Conservation (phyloP, 148 eudicot genomes). For the Rhododendron molle region DNA sequence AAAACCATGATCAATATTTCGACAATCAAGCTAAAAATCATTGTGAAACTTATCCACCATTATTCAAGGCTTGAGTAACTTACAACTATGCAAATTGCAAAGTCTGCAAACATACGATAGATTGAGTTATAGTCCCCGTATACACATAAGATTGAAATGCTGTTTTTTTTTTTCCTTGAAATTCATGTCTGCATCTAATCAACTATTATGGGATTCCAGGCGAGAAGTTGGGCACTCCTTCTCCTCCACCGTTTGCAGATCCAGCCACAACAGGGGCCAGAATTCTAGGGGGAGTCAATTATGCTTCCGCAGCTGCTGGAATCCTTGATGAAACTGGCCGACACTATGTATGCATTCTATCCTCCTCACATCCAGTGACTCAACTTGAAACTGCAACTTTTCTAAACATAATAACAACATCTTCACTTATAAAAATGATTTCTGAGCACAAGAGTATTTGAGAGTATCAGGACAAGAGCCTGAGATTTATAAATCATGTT, state of each 20-base stretch:
- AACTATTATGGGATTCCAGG: slow-evolving; percentile 30
- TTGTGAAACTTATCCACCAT: neutral
- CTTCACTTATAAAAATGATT: neutral
- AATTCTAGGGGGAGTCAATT: slow-evolving; percentile 63
- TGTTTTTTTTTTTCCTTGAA: neutral
- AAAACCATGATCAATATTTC: neutral
- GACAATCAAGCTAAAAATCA: neutral
- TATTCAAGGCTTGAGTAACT: neutral
- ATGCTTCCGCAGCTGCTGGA: slow-evolving; percentile 89
- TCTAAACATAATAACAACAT: neutral
- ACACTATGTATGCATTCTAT: slow-evolving; percentile 47
- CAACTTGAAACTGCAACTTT: neutral
- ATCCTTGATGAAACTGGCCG: slow-evolving; percentile 80
- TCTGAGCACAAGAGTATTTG: neutral
- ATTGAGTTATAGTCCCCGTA: neutral
- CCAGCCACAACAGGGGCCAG: slow-evolving; percentile 46
- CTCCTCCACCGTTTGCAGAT: slow-evolving; percentile 72
- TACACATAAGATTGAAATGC: neutral
- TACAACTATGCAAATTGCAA: no score
- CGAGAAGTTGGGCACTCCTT: slow-evolving; percentile 49
- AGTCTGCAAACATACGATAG: neutral
- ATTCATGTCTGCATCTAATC: neutral
- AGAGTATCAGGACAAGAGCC: neutral
- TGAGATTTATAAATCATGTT: no score
- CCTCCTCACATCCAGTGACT: neutral